Evolutionary conservation across 495 filamentous ascomycete genomes (phyloP), one percentile per base, ranked within the genome.

Genomic region (Penicillium atrosanguineum): DNA sequence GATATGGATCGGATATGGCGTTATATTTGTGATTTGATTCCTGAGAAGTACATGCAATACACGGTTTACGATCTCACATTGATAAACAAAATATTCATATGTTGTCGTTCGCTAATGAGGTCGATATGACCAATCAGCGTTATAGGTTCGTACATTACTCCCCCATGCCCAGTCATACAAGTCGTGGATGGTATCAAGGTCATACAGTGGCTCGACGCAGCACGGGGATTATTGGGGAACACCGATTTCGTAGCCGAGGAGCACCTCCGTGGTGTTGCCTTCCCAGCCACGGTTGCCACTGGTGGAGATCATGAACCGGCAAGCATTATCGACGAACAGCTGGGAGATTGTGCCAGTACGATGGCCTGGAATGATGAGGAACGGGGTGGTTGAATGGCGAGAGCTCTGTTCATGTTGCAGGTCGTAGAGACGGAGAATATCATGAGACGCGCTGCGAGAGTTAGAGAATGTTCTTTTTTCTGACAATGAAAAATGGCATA

Each of bases 241-340:
- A 6, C 81, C 80, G 58, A 98, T 95, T 69, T 98, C 94, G 69
- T 98, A 98, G 44, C 94, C 94, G 39, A 98, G 79, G 26, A 97
- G 68, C 8, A 94, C 91, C 73, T 98, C 94, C 1, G 94, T 97
- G 25, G 79, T 85, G 26, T 77, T 83, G n/a, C 94, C 94, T 67
- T 97, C 95, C 95, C 95, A 97, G 3, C 94, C 94, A 46, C 94
- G 74, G 56, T 92, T 97, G 1, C 94, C 94, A 28, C 87, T 91
- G 2, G 89, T 86, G 2, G 89, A 93, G 43, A 98, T 80, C 84
- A 98, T 90, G 67, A 90, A 96, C 29, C 85, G 79, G 59, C 90
- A 94, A 0, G 89, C 90, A 25, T 89, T 87, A 67, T 98, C 94
- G 44, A 95, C 77, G 62, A 90, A 91, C 23, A 96, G 68, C 53